Percentiles rank a stretch among this genome's conserved stretches.
These are phyloP conservation scores for Colletotrichum viniferum DNA, from an alignment of 2,329 filamentous ascomycete species.

Conservation along the genomic window DNA sequence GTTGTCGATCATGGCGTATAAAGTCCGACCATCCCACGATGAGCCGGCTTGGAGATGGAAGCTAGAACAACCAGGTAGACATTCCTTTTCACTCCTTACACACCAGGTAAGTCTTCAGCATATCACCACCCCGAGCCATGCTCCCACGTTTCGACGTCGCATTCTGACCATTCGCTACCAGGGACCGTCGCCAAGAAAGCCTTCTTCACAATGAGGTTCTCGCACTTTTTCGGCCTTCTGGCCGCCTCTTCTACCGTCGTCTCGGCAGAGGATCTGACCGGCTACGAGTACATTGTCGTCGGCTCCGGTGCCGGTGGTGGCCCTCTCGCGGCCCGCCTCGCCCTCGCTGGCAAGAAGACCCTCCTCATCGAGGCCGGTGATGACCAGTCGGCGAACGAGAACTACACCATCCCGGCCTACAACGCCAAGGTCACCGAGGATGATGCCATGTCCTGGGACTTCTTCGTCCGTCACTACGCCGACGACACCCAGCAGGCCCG, in stretches of 20 bases:
- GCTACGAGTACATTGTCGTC: conserved; percentile 67
- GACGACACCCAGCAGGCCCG: conserved; percentile 55
- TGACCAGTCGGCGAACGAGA: conserved; percentile 52
- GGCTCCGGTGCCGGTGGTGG: conserved; percentile 65
- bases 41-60: background rate
- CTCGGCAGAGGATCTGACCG: conserved; percentile 25
- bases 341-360: conserved; percentile 62
- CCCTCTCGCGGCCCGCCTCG: conserved; percentile 62
- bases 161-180: background rate
- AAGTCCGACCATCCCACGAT: background rate
- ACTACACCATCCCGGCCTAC: conserved; percentile 60
- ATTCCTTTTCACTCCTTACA: background rate
- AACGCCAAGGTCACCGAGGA: conserved; percentile 60
- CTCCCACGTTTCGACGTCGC: background rate
- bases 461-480: conserved; percentile 66
- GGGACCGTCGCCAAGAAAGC: background rate
- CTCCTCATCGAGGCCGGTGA: conserved; percentile 67
- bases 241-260: conserved; percentile 24
- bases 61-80: background rate
- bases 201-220: conserved; percentile 12
- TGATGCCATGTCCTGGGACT: conserved; percentile 63
- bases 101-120: background rate
- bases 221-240: conserved; percentile 19
- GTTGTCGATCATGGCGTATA: background rate
- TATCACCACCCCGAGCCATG: background rate